Evolutionary conservation across 73 alveolate species (phyloP), one percentile per base, ranked within the genome.

Genomic region (Chromera velia): DNA sequence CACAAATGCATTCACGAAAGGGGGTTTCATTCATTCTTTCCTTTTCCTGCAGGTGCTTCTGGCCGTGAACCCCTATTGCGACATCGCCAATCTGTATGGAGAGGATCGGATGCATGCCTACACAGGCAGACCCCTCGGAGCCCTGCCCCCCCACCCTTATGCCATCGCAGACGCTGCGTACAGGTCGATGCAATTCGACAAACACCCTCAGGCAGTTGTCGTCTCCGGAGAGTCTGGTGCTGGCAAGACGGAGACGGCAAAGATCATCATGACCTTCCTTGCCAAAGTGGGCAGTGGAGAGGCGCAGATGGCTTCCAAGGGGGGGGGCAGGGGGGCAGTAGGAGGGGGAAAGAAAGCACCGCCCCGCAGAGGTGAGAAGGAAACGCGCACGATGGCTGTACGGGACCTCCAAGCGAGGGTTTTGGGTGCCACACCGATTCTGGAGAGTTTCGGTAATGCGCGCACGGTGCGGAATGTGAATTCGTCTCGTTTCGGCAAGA

Each of bases 161-260:
- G 96, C 96, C 74, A 92, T 87, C 70, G 87, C 99, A 0, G 95
- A 93, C 83, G 87, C 90, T 34, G 95, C 98, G 48, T 90, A 87
- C 79, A 84, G 89, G 72, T 91, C 91, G 47, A 78, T 94, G 85
- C 82, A 81, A 70, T 87, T 87, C 74, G 88, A 82, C 78, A 64
- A 85, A 33, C 73, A 82, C 64, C 13, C 22, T 69, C 94, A 94
- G 73, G 98, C 98, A 47, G 91, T 97, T 70, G 97, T 97, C 69
- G 94, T 97, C 68, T 84, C 97, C 55, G 99, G 99, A 0, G 99
- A 97, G 87, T 87, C 97, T 31, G 99, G 99, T 28, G 98, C 99
- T 19, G 99, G 99, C 7, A 97, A 97, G 88, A 97, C 99, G 9
- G 99, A 97, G 83, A 91, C 96, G 78, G 98, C 99, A 24, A 97